These are phyloP conservation scores for Mycena galericulata DNA, from an alignment of 768 basidiomycete genomes.

Conservation along the genomic window DNA sequence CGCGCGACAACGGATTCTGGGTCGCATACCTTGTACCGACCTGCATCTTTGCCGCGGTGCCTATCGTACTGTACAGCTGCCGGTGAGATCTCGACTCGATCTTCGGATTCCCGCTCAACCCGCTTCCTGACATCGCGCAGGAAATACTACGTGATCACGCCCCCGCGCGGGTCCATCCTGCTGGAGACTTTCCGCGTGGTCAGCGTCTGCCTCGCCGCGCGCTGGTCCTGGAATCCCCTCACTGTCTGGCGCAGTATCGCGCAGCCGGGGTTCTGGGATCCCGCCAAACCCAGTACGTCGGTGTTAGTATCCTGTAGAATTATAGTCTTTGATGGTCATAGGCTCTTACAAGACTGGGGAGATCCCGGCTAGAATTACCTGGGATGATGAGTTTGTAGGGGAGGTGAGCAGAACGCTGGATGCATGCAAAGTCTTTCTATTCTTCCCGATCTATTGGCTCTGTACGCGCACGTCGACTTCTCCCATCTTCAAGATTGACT, in stretches of 20 bases:
- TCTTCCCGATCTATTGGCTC: slow-evolving; percentile 64
- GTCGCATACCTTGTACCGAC: slow-evolving; percentile 62
- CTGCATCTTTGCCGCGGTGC: slow-evolving; percentile 58
- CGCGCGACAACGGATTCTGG: slow-evolving; percentile 67
- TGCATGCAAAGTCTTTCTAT: slow-evolving; percentile 65
- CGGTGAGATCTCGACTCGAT: slow-evolving; percentile 31
- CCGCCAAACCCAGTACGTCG: slow-evolving; percentile 56
- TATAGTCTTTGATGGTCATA: no score
- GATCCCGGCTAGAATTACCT: slow-evolving; percentile 56
- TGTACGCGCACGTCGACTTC: slow-evolving; percentile 62
- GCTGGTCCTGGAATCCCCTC: slow-evolving; percentile 55
- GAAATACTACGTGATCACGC: slow-evolving; percentile 9
- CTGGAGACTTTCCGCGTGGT: slow-evolving; percentile 53
- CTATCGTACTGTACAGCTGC: slow-evolving; percentile 60
- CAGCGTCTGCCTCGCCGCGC: slow-evolving; percentile 46
- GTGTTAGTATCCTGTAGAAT: no score
- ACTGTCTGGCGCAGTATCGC: slow-evolving; percentile 46
- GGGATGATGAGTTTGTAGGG: slow-evolving; percentile 68
- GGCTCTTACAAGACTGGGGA: slow-evolving; percentile 48
- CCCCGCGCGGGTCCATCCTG: slow-evolving; percentile 58
- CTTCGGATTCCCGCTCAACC: no score
- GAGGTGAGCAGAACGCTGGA: slow-evolving; percentile 57
- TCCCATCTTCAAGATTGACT: slow-evolving; percentile 59
- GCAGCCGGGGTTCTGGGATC: slow-evolving; percentile 58
- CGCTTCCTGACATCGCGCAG: no score